Base-by-base conservation (phyloP, 352 stramenopile genomes). In the Phytopythium cucurbitacearum region DNA sequence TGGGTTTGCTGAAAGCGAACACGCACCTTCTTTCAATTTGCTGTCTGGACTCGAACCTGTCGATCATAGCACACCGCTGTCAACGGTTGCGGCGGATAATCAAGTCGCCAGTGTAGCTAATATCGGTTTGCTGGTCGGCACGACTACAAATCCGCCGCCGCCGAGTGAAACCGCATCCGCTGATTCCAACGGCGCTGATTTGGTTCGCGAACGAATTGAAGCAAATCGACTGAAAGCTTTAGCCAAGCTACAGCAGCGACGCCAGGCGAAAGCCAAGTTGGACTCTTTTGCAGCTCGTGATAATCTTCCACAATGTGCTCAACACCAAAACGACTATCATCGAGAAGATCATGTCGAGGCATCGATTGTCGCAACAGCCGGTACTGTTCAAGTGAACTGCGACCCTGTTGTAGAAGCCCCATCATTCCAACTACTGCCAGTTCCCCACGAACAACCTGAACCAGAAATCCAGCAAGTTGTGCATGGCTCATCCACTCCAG, bases 171-270 rank as follows among this genome's bases (percentile, higher is more conserved):
- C 21, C 21, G 21, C 2, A 28, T 28, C 21, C 21, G 21, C 21
- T 28, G 21, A 28, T 28, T 28, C 21, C 21, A 28, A 64, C 5
- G 53, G 64, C n/a, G 53, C 60, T 7, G 47, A 48, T 0, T 45
- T 64, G 40, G 38, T 81, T 3, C 69, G 62, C 7, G 67, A 73
- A 40, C 82, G 79, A n/a, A 83, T 90, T 28, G 80, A 91, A 71
- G 66, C 68, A 36, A 90, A 93, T 45, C 69, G 80, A 7, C 54
- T 76, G 11, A 76, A 77, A 16, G 79, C 81, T 9, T 50, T 90
- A 6, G 66, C 76, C 28, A 81, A 85, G 42, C 55, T 87, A n/a
- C 55, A 85, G 44, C 62, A 76, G 54, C 65, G 46, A 57, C 65
- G 65, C 39, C 69, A 65, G 36, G 40, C 45, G n/a, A 64, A 67